Evolutionary conservation across 768 basidiomycete species (phyloP).

Genomic region (Floccularia luteovirens): DNA sequence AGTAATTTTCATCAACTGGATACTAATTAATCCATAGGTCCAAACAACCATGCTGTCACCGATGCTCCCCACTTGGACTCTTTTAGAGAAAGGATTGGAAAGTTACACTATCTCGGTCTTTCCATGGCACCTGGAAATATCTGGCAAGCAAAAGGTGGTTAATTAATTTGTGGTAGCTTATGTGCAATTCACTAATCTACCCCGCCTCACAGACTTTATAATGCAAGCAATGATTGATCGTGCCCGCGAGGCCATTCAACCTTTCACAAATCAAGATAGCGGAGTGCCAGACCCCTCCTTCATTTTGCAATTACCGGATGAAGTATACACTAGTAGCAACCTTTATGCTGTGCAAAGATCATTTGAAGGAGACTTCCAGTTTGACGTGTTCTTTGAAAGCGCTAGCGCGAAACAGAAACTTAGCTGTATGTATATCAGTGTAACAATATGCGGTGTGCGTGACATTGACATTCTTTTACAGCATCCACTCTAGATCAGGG

Average conservation of each 20-base stretch:
- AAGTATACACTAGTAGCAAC: conserved; percentile 65
- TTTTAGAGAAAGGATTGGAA: conserved; percentile 59
- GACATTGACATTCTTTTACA: conserved; percentile 17
- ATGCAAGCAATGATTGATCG: conserved; percentile 49
- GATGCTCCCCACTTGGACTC: conserved; percentile 46
- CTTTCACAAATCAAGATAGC: conserved; percentile 41
- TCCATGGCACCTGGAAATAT: conserved; percentile 52
- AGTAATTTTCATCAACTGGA: not conserved
- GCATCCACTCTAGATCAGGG: conserved; percentile 62
- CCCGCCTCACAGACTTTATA: conserved; percentile 46
- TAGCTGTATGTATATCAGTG: conserved; percentile 40
- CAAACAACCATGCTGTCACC: conserved; percentile 45
- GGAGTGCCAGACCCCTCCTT: conserved; percentile 76
- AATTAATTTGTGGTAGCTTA: not conserved
- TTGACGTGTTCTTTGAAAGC: conserved; percentile 86
- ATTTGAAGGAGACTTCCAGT: conserved; percentile 80
- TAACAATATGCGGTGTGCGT: not conserved
- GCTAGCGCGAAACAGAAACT: conserved; percentile 58
- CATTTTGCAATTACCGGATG: conserved; percentile 69
- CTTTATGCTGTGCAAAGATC: conserved; percentile 83
- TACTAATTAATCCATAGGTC: conserved; percentile 32
- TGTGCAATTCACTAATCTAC: not conserved
- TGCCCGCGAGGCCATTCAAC: conserved; percentile 44
- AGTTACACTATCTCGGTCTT: conserved; percentile 63
- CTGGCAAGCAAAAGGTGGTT: conserved; percentile 81